These are phyloP conservation scores for Tetrapisispora iriomotensis DNA, from an alignment of 805 yeast genomes.

Conservation along the genomic window DNA sequence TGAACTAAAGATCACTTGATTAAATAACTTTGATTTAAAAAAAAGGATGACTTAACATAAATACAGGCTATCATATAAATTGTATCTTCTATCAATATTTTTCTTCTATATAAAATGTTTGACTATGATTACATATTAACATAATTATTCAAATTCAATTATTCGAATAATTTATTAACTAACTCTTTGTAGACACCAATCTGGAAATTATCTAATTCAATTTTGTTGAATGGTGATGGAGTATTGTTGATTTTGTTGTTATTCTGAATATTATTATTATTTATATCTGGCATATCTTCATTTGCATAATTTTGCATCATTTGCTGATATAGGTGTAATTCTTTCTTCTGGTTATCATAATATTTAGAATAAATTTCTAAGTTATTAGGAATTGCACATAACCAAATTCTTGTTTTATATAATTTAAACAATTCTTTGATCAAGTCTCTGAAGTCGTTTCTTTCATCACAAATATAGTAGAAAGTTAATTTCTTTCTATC, in stretches of 20 bases:
- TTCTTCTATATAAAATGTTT: not conserved
- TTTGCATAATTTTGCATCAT: constrained; percentile 26
- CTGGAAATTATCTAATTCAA: constrained; percentile 29
- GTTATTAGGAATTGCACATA: constrained; percentile 54
- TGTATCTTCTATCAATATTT: not conserved
- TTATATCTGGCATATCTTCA: constrained; percentile 18
- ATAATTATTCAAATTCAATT: too few species aligned
- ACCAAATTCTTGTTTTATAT: constrained; percentile 74
- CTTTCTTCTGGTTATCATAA: constrained; percentile 24
- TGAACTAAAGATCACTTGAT: too few species aligned
- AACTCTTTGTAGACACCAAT: constrained; percentile 30
- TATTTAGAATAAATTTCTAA: constrained; percentile 24
- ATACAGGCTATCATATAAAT: too few species aligned
- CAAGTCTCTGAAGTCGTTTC: constrained; percentile 65
- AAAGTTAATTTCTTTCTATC: constrained; percentile 70
- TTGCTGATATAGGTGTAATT: constrained; percentile 26
- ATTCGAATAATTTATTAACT: constrained; percentile 20
- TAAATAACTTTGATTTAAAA: too few species aligned
- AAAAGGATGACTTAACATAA: too few species aligned
- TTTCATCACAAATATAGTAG: constrained; percentile 52
- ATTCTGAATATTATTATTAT: constrained; percentile 8
- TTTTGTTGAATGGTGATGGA: constrained; percentile 24
- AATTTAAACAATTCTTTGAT: constrained; percentile 66
- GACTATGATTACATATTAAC: not conserved
- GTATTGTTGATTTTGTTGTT: not conserved